These are phyloP conservation scores for Trichoderma virens DNA, from an alignment of 495 filamentous ascomycete genomes.

Conservation along the genomic window DNA sequence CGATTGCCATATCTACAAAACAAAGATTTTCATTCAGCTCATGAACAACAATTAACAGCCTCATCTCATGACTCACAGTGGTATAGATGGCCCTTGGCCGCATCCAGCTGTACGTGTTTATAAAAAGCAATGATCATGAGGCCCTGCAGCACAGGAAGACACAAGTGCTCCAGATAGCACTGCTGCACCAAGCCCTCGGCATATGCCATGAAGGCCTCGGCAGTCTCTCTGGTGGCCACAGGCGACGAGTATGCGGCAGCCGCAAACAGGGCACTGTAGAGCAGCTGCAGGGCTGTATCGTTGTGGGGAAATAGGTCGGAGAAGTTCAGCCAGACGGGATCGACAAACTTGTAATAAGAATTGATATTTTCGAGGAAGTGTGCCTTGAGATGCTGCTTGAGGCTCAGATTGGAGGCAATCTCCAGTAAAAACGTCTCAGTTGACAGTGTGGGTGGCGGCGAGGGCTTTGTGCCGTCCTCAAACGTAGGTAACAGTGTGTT, in stretches of 20 bases:
- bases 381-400: constrained; percentile 9
- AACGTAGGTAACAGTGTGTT: background rate
- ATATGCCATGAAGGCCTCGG: background rate
- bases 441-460: background rate
- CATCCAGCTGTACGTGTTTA: constrained; percentile 3
- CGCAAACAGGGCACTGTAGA: constrained; percentile 9
- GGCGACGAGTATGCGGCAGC: background rate
- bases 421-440: constrained; percentile 1
- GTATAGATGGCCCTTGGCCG: constrained; percentile 3
- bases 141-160: constrained; percentile 4
- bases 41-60: background rate
- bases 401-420: background rate
- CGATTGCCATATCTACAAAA: background rate
- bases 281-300: constrained; percentile 7
- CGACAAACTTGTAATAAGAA: constrained; percentile 8
- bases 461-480: background rate
- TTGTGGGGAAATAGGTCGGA: constrained; percentile 10
- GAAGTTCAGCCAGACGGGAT: constrained; percentile 9
- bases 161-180: constrained; percentile 11
- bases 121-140: background rate
- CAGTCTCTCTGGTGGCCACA: background rate
- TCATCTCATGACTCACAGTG: background rate
- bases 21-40: background rate
- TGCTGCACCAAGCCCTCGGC: constrained; percentile 5
- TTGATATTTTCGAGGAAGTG: constrained; percentile 4